Evolutionary conservation across 352 stramenopile genomes (phyloP).

Genomic region (Phytopythium litorale): DNA sequence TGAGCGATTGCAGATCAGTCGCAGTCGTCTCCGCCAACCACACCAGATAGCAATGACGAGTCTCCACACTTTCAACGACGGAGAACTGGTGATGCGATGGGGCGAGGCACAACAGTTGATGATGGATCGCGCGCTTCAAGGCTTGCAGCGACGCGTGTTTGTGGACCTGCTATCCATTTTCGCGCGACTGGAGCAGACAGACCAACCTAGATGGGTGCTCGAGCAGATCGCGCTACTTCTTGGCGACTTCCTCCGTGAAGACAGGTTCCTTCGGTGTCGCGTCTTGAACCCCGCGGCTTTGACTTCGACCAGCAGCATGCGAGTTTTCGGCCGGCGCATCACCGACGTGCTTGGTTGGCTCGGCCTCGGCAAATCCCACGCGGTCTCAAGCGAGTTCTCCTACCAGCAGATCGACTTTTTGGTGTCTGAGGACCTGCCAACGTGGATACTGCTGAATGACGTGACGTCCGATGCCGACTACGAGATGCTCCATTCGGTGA

Average conservation of each 20-base stretch:
- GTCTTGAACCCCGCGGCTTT: neutral
- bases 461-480: neutral
- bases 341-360: neutral
- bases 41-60: neutral
- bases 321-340: neutral
- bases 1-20: neutral
- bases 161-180: neutral
- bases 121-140: neutral
- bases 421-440: neutral
- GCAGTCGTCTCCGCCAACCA: neutral
- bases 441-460: neutral
- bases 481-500: neutral
- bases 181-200: neutral
- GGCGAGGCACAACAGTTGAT: neutral
- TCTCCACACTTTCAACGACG: neutral
- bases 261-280: neutral
- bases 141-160: neutral
- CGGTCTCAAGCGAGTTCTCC: neutral
- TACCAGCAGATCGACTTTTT: slow-evolving; percentile 1
- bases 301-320: neutral
- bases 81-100: neutral
- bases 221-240: neutral
- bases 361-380: neutral
- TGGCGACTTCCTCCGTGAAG: neutral
- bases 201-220: neutral